Conservation (phyloP, 345 rosid species). For the Isatis tinctoria region DNA sequence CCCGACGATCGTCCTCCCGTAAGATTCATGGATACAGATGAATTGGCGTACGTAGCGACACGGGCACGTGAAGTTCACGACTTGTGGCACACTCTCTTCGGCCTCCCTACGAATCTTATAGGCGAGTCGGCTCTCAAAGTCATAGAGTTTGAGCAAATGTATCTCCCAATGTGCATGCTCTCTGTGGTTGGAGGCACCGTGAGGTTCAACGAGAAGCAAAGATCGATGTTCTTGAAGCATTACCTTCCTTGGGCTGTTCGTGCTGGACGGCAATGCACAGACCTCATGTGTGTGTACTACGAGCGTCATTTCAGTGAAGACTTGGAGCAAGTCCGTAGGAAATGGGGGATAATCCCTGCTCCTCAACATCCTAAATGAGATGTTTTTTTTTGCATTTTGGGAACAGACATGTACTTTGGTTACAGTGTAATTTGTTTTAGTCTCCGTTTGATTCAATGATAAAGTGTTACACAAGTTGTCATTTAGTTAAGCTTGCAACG, state of each 20-base stretch:
- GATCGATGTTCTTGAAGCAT: constrained; percentile 52
- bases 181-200: constrained; percentile 61
- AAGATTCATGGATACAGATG: constrained; percentile 78
- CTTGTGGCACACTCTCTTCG: constrained; percentile 79
- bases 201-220: constrained; percentile 62
- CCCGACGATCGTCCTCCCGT: constrained; percentile 75
- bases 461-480: background rate
- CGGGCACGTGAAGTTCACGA: constrained; percentile 78
- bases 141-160: constrained; percentile 75
- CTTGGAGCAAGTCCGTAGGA: constrained; percentile 57
- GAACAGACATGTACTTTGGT: background rate
- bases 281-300: constrained; percentile 65
- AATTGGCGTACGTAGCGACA: constrained; percentile 61
- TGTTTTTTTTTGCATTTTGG: background rate
- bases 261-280: constrained; percentile 53
- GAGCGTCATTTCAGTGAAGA: constrained; percentile 67
- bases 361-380: constrained; percentile 38
- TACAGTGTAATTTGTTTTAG: background rate
- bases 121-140: constrained; percentile 74
- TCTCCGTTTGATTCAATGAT: background rate
- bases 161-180: constrained; percentile 68
- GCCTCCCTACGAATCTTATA: constrained; percentile 62
- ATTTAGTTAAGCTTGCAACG: background rate
- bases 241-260: constrained; percentile 70
- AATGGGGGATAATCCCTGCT: constrained; percentile 57